Evolutionary conservation across 176 grass and related monocot species (phyloP), one percentile per base, ranked within the genome.

Genomic region (Carex cristatella): DNA sequence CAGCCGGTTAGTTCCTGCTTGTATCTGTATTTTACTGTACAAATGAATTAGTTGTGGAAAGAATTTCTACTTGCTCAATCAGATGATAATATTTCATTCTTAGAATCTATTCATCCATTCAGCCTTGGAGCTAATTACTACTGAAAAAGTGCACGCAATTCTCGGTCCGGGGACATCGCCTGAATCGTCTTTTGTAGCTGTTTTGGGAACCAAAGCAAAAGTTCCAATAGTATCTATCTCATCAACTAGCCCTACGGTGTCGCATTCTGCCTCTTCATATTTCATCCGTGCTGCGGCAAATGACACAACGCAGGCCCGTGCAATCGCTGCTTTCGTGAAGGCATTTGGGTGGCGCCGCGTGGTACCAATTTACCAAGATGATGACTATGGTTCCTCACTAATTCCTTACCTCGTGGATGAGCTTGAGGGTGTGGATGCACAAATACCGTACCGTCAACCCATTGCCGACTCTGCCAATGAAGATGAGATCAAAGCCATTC

Each of bases 221-320:
- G 89, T 96, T 7, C 94, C 87, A 0, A 33, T 93, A 16, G 58
- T 96, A 61, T 91, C 91, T 61, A 91, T 93, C 86, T 89, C 89
- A 16, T 66, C 91, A 81, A 93, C 91, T 3, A 93, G 84, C 61
- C 89, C 94, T 4, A 38, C 83, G 4, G 83, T 91, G 64, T 85
- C 74, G 4, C 85, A 83, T 5, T 54, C 3, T 3, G 49, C 2
- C 1, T 7, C 82, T 2, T 87, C 89, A 40, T 96, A 85, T 74
- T 88, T 93, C 79, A 40, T 93, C 10, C 87, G 88, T 55, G 83
- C 88, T 58, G 86, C 87, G 4, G 28, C 83, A 71, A 90, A 67
- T 65, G 91, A 93, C 42, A 48, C 28, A 4, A 61, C 75, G 7
- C 94, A 96, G 67, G 85, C 86, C 1, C 57, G 61, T 13, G 65